A percentile compares a stretch with the other conserved stretches of the same genome.
Conservation (phyloP, 179 eudicot genomes). For the Sideroxylon spinosum region DNA sequence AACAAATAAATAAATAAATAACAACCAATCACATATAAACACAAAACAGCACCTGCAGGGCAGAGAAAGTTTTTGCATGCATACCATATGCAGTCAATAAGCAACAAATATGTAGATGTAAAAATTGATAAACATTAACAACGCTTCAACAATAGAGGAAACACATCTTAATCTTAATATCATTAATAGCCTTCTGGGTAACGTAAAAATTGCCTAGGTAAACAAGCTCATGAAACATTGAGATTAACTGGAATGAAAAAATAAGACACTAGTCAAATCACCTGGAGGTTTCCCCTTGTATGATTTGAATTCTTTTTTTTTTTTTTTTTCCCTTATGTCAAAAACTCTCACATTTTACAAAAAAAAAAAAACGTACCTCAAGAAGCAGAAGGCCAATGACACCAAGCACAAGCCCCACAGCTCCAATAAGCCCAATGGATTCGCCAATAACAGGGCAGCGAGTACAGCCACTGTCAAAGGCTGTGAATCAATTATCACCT, state of each 20-base stretch:
- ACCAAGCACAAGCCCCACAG: conserved; percentile 89
- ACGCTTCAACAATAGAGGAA: not conserved
- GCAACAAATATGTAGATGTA: not conserved
- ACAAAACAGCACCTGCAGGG: too few relatives aligned
- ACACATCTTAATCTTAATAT: not conserved
- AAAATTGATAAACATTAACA: too few relatives aligned
- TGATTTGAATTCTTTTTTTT: too few relatives aligned
- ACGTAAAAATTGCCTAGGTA: not conserved
- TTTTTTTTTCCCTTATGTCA: too few relatives aligned
- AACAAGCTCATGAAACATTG: not conserved
- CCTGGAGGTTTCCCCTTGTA: too few relatives aligned
- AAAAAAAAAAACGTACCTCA: conserved; percentile 50
- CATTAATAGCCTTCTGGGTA: not conserved
- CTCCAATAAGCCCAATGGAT: conserved; percentile 83
- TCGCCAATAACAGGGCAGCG: conserved; percentile 87
- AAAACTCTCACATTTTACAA: not conserved
- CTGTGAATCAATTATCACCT: conserved; percentile 99
- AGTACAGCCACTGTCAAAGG: conserved; percentile 95
- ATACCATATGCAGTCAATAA: not conserved
- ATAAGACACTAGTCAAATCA: not conserved
- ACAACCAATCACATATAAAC: too few relatives aligned
- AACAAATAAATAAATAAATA: too few relatives aligned
- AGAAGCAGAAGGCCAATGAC: conserved; percentile 91
- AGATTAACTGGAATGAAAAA: not conserved
- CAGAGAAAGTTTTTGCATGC: not conserved